Base-by-base conservation (phyloP, 768 basidiomycete genomes). In the Boletus rubroflammeus region DNA sequence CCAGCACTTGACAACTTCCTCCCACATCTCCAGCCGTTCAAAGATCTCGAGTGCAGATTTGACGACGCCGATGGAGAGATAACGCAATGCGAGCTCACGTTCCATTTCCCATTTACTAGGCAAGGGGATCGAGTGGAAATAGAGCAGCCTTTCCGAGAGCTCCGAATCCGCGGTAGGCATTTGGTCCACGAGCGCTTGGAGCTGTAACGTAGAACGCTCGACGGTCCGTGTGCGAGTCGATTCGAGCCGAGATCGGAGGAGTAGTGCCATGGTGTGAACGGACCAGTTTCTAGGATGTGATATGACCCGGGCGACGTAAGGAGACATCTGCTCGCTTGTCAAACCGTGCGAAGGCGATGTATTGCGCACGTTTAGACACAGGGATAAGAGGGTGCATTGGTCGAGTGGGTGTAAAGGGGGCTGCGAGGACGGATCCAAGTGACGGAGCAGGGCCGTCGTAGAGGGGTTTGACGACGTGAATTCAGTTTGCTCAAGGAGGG, bases 1-100 rank as follows among this genome's bases (percentile, higher is more conserved):
- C 77, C 88, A 91, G 71, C 96, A 98, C 57, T 81, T 78, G 40
- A 93, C 93, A 8, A 91, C 94, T 59, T 98, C 92, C 73, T 97
- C 97, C 95, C 95, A 99, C 93, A 98, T 93, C 73, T 98, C 94
- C 56, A 98, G 76, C 34, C 91, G 81, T 72, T 93, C 88, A 66
- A 93, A 98, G 51, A 98, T 95, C 69, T 90, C 95, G 46, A 98
- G 75, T 0, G 97, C 95, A 5, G 90, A 93, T 61, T 86, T 86
- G 55, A 90, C 78, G 52, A 96, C 93, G 15, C 97, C 97, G 46
- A 98, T 76, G 42, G 83, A 79, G 59, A 94, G 74, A 73, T 88
- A 94, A 50, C 92, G 82, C 60, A 79, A 70, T 1, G 93, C 97
- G 23, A 99, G 79, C 70, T 99, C 97, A 39, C 81, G 80, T 67